Evolutionary conservation across 306 rosid species (phyloP).

Genomic region (Mimosa pudica): DNA sequence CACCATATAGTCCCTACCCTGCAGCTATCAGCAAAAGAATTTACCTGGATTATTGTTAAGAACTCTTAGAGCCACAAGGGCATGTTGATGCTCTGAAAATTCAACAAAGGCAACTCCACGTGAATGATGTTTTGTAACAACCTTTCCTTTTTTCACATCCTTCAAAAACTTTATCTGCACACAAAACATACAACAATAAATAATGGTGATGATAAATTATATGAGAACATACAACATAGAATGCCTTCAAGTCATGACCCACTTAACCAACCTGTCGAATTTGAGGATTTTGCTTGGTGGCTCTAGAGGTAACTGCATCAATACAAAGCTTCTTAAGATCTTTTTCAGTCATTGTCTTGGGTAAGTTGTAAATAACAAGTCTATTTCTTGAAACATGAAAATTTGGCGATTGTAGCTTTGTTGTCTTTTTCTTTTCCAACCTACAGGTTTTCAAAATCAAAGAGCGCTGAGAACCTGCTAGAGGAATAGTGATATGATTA

Average conservation of each 20-base stretch:
- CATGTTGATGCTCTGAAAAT: slow-evolving; percentile 95
- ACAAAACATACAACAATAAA: slow-evolving; percentile 1
- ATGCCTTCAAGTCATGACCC: slow-evolving; percentile 17
- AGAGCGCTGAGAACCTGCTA: slow-evolving; percentile 26
- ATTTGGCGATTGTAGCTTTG: slow-evolving; percentile 94
- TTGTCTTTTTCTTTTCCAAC: slow-evolving; percentile 68
- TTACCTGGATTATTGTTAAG: slow-evolving; percentile 96
- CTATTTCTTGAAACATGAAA: slow-evolving; percentile 90
- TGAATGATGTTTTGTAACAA: slow-evolving; percentile 55
- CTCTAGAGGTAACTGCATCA: slow-evolving; percentile 84
- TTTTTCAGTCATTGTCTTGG: slow-evolving; percentile 81
- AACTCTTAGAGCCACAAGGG: slow-evolving; percentile 94
- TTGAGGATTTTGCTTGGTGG: slow-evolving; percentile 83
- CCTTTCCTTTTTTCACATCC: slow-evolving; percentile 81
- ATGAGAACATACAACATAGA: neutral
- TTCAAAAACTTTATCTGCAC: slow-evolving; percentile 79
- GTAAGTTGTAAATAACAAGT: slow-evolving; percentile 80
- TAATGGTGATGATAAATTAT: neutral
- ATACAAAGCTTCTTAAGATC: slow-evolving; percentile 80
- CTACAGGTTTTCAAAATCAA: slow-evolving; percentile 38
- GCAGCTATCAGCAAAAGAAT: slow-evolving; percentile 23
- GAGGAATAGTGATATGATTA: slow-evolving; percentile 11
- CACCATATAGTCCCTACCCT: neutral
- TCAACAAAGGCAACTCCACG: slow-evolving; percentile 95
- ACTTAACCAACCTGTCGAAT: slow-evolving; percentile 75